Base-by-base conservation (phyloP, 2,329 filamentous ascomycete species). In the Grosmannia serpens region DNA sequence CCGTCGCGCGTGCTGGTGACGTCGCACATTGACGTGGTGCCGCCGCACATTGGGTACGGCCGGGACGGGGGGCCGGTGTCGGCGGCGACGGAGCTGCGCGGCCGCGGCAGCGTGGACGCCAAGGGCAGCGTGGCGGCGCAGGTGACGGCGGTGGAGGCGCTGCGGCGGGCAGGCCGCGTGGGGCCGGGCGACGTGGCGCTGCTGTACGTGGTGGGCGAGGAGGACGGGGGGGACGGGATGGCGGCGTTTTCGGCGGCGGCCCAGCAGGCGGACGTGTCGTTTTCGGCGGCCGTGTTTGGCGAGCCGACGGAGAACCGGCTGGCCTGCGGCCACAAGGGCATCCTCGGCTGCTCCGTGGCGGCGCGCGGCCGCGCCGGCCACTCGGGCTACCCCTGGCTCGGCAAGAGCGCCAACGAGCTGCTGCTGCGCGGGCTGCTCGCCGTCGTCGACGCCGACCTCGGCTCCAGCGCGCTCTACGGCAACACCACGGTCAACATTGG, bases 401-500 rank as follows among this genome's bases (percentile, higher is more conserved):
- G 91, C 4, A 83, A 86, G 66, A 92, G 85, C 63, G 94, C 94
- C 9, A 94, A 91, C 66, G 88, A 90, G 62, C 78, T 91, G 56
- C 77, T 97, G 59, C 77, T 95, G 35, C 81, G 85, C n/a, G 89
- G 86, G 0, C 73, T 96, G 51, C 76, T 79, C 55, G 78, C 76
- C 15, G 70, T 95, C 29, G 75, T 89, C 59, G 76, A 84, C 27
- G 73, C 89, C 1, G 84, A 90, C 50, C 74, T 96, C 1, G 91
- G 91, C 0, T 81, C 78, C 61, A 91, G 85, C 63, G 80, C 88
- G 50, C 83, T 87, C 64, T 95, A 88, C 66, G 94, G 94, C 3
- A 87, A 88, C 63, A 95, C 89, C 0, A 99, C 94, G 0, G 76
- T 96, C 68, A 97, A 99, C 64, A 79, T 97, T 51, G 94, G 92